Evolutionary conservation across 768 basidiomycete species (phyloP).

Genomic region (Mycena filopes): DNA sequence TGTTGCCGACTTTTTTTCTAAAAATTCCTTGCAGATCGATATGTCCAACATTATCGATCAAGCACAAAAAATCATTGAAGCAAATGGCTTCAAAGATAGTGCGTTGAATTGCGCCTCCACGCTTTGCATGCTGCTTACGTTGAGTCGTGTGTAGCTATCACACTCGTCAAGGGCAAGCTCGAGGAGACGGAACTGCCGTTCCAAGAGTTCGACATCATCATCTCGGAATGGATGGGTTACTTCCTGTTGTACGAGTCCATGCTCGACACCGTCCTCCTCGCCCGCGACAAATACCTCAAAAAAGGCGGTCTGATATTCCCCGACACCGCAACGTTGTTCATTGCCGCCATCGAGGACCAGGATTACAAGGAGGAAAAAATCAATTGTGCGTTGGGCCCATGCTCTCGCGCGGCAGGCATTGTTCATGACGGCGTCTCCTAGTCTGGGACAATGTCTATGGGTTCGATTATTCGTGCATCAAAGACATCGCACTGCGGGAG

Average conservation of each 20-base stretch:
- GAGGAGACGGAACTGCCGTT: conserved; percentile 92
- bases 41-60: conserved; percentile 99
- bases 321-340: conserved; percentile 89
- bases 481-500: conserved; percentile 96
- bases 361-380: conserved; percentile 99
- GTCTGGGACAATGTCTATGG: conserved; percentile 99
- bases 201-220: conserved; percentile 96
- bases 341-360: conserved; percentile 98
- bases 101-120: conserved; percentile 44
- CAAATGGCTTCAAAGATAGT: conserved; percentile 97
- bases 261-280: conserved; percentile 97
- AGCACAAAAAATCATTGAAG: conserved; percentile 95
- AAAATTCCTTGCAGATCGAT: conserved; percentile 80
- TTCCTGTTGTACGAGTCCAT: conserved; percentile 99
- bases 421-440: conserved; percentile 44
- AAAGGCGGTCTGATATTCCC: conserved; percentile 94
- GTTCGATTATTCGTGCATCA: conserved; percentile 99
- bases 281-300: conserved; percentile 96
- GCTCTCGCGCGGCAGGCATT: neutral
- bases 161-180: conserved; percentile 97
- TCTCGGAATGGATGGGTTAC: conserved; percentile 99
- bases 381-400: conserved; percentile 76
- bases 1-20: conserved; percentile 4
- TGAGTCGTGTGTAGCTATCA: conserved; percentile 71
- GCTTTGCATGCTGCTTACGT: conserved; percentile 19